Conservation (phyloP, 805 yeast genomes). For the Danielia reshetovae region DNA sequence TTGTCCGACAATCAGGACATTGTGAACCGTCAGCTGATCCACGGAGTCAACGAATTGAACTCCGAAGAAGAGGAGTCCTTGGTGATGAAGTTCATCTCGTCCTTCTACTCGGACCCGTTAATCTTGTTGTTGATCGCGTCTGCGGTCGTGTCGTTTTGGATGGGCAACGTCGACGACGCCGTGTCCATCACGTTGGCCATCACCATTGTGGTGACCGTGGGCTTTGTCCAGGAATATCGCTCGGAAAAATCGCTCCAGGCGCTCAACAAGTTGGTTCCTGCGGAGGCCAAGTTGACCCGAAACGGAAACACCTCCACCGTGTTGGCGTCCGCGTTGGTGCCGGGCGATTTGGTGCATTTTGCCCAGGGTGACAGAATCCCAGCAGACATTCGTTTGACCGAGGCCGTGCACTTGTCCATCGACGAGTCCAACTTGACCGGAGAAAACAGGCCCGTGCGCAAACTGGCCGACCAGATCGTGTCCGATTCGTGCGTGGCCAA, state of each 20-base stretch:
- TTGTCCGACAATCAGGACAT: conserved; percentile 68
- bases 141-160: conserved; percentile 77
- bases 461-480: conserved; percentile 45
- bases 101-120: conserved; percentile 87
- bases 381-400: conserved; percentile 83
- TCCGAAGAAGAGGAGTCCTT: conserved; percentile 76
- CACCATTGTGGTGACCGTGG: conserved; percentile 90
- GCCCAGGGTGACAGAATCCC: conserved; percentile 94
- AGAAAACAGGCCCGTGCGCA: conserved; percentile 84
- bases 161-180: conserved; percentile 98
- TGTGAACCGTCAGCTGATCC: conserved; percentile 60
- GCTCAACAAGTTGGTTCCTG: conserved; percentile 88
- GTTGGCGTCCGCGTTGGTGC: conserved; percentile 83
- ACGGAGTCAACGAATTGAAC: conserved; percentile 78
- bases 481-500: conserved; percentile 13
- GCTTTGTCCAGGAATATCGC: conserved; percentile 95
- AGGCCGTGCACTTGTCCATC: conserved; percentile 73
- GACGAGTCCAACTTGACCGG: conserved; percentile 97
- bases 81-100: conserved; percentile 66
- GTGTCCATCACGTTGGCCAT: conserved; percentile 91
- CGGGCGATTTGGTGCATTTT: conserved; percentile 92
- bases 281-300: conserved; percentile 90
- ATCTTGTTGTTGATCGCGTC: conserved; percentile 86
- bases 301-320: conserved; percentile 75
- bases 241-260: conserved; percentile 95